Evolutionary conservation across 169 alveolate species (phyloP).

Genomic region (Neospora caninum): DNA sequence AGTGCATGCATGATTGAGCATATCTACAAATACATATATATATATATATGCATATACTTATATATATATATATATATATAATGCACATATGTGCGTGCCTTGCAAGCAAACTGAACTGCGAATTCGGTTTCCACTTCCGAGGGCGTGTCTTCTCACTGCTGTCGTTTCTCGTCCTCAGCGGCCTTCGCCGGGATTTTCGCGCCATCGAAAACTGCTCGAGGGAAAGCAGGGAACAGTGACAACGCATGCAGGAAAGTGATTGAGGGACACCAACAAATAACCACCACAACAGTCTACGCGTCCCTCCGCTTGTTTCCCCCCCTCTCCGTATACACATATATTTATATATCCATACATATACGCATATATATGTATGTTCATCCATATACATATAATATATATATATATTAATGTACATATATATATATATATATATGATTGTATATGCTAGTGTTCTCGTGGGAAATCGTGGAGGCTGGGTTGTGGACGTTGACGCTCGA

Average conservation of each 20-base stretch:
- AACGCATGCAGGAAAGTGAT: too few relatives aligned
- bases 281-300: too few relatives aligned
- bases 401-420: neutral
- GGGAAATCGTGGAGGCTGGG: too few relatives aligned
- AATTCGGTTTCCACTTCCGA: too few relatives aligned
- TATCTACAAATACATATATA: too few relatives aligned
- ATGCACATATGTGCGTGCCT: neutral
- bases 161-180: slow-evolving; percentile 66
- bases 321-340: neutral
- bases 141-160: slow-evolving; percentile 11
- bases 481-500: neutral
- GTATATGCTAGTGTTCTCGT: too few relatives aligned
- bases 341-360: too few relatives aligned
- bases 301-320: too few relatives aligned
- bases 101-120: too few relatives aligned
- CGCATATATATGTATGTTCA: neutral
- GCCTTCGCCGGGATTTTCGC: slow-evolving; percentile 59
- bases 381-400: neutral
- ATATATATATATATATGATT: neutral
- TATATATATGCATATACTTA: neutral
- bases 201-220: slow-evolving; percentile 67
- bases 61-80: neutral
- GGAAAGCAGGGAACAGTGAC: neutral
- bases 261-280: too few relatives aligned
- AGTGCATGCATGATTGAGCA: too few relatives aligned